Evolutionary conservation across 495 filamentous ascomycete genomes (phyloP), one percentile per base, ranked within the genome.

Genomic region (Filosporella fistucella): DNA sequence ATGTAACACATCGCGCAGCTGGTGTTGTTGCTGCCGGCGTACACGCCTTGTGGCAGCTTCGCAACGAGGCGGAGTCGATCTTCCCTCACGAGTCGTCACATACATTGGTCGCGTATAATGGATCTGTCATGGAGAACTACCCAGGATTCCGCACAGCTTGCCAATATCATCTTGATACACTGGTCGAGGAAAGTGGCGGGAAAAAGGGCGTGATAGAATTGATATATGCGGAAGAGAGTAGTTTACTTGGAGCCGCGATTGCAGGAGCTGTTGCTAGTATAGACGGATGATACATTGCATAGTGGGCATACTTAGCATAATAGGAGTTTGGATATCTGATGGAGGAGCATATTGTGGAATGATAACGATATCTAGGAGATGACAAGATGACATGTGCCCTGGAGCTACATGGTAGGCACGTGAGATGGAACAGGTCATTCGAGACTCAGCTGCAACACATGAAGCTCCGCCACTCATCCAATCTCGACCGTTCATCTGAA

Each of bases 51-150:
- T 82, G 80, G 76, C 62, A 70, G 20, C 60, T 86, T 9, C 76
- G 78, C 7, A 64, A 66, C 13, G 65, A 68, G 17, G 59, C 75
- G 2, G 78, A 85, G 18, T 26, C 40, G 11, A 55, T 52, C 30
- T 1, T 18, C 17, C 28, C 45, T 17, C 21, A 21, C n/a, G 37
- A 44, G 13, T 38, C 26, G 17, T 34, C 33, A 42, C 54, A 57
- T 43, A 64, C 45, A 2, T 70, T 74, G 11, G 75, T 85, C 10
- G 79, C 75, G 8, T 85, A 76, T 59, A 82, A 81, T 55, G 82
- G 82, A 36, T 74, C 70, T 21, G 82, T 86, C 25, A 71, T 86
- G 25, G 76, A 82, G 62, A 73, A 78, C 54, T 86, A 85, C 57
- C 82, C 82, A 0, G 60, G 58, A 16, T 85, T 84, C 56, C 58